Conservation (phyloP, 495 filamentous ascomycete genomes). For the Bathelium albidoporum region DNA sequence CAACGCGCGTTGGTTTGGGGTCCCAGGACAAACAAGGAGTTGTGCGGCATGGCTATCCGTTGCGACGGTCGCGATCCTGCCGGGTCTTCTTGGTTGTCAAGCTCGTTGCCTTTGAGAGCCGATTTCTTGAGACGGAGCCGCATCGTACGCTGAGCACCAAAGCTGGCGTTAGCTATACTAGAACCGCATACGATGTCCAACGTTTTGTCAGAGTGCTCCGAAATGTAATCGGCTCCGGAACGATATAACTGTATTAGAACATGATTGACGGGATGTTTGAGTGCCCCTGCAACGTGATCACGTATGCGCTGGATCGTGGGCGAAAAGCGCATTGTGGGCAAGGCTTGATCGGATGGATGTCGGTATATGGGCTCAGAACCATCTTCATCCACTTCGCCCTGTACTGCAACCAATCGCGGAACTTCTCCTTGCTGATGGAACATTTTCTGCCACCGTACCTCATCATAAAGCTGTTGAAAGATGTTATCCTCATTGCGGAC, state of each 20-base stretch:
- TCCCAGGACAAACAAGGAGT: conserved; percentile 77
- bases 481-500: conserved; percentile 35
- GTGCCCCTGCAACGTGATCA: conserved; percentile 49
- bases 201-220: conserved; percentile 95
- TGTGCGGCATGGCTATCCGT: conserved; percentile 71
- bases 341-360: conserved; percentile 85
- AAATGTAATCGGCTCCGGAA: conserved; percentile 83
- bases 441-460: conserved; percentile 89
- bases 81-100: conserved; percentile 4
- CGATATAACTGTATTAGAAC: conserved; percentile 91
- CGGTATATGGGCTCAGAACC: conserved; percentile 84
- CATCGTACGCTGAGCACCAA: conserved; percentile 90
- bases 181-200: conserved; percentile 75
- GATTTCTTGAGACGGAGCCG: conserved; percentile 71
- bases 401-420: conserved; percentile 84
- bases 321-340: conserved; percentile 66
- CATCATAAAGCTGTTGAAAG: conserved; percentile 61
- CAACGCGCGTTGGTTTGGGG: conserved; percentile 71
- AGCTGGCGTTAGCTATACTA: conserved; percentile 81
- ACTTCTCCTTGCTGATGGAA: conserved; percentile 85
- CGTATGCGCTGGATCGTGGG: conserved; percentile 59
- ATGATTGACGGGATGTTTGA: conserved; percentile 83
- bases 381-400: conserved; percentile 60
- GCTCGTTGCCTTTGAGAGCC: conserved; percentile 14
- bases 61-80: conserved; percentile 41